Percentiles rank a stretch among this genome's conserved stretches.
These are phyloP conservation scores for Fraxinus sp. DNA, from an alignment of 305 asterid genomes.

Conservation along the genomic window DNA sequence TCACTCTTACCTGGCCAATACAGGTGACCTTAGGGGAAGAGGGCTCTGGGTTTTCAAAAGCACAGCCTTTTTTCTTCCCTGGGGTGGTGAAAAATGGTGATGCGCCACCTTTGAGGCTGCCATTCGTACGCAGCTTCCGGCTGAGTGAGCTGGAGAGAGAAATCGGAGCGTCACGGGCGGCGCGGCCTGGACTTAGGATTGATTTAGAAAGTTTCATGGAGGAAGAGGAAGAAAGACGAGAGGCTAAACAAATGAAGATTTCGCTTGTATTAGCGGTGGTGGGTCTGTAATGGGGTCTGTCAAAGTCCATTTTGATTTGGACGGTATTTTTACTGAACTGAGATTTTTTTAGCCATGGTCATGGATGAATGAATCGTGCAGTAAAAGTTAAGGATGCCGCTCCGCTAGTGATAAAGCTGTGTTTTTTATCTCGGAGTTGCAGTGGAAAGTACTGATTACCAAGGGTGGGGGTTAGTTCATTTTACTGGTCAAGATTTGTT, in stretches of 20 bases:
- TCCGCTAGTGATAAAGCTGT: slow-evolving; percentile 24
- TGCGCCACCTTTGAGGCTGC: slow-evolving; percentile 76
- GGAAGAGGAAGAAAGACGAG: slow-evolving; percentile 65
- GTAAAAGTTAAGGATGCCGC: not conserved
- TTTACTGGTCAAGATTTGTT: not conserved
- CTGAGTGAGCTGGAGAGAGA: slow-evolving; percentile 74
- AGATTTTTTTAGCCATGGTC: not conserved
- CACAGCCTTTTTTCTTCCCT: slow-evolving; percentile 60
- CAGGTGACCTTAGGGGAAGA: slow-evolving; percentile 96
- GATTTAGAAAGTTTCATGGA: slow-evolving; percentile 88
- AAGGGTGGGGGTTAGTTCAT: not conserved
- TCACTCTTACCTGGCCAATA: slow-evolving; percentile 90
- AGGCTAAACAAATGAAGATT: slow-evolving; percentile 69
- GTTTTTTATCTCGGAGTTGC: slow-evolving; percentile 23
- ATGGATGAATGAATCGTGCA: not conserved
- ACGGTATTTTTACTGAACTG: slow-evolving; percentile 26
- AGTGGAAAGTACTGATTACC: not conserved
- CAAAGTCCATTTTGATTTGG: slow-evolving; percentile 19
- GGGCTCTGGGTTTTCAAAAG: slow-evolving; percentile 82
- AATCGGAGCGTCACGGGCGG: slow-evolving; percentile 57
- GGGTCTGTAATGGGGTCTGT: slow-evolving; percentile 53
- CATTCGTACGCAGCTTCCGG: slow-evolving; percentile 69
- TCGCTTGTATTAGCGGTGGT: slow-evolving; percentile 26
- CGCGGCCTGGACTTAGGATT: slow-evolving; percentile 78
- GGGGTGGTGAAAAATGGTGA: slow-evolving; percentile 66